These are phyloP conservation scores for Aspergillus unguis DNA, from an alignment of 2,329 filamentous ascomycete species.

Conservation along the genomic window DNA sequence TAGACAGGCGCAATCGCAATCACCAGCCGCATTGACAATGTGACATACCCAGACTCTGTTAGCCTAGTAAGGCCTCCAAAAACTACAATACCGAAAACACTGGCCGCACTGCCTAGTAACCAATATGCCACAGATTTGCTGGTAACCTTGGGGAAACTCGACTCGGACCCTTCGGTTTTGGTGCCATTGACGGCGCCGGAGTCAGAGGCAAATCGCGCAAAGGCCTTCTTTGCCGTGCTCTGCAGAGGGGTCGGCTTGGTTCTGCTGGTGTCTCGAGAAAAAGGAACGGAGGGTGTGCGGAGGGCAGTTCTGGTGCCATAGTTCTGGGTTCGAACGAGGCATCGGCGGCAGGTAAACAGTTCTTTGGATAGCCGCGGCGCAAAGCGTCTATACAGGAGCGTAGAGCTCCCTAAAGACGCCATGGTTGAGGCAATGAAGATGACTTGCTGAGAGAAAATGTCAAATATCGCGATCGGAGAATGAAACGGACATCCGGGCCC, in stretches of 20 bases:
- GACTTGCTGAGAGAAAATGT: slow-evolving; percentile 4
- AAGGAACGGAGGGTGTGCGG: slow-evolving; percentile 31
- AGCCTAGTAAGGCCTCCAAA: slow-evolving; percentile 90
- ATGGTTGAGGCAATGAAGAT: slow-evolving; percentile 21
- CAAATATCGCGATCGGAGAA: slow-evolving; percentile 5
- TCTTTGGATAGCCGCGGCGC: slow-evolving; percentile 37
- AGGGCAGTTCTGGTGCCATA: slow-evolving; percentile 28
- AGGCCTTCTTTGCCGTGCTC: slow-evolving; percentile 26
- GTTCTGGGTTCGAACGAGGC: slow-evolving; percentile 30
- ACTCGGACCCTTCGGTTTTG: slow-evolving; percentile 26
- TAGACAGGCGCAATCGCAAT: neutral
- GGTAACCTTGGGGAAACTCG: slow-evolving; percentile 58
- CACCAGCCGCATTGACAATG: neutral
- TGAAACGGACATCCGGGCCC: slow-evolving; percentile 14
- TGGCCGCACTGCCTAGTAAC: slow-evolving; percentile 85
- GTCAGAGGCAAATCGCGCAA: slow-evolving; percentile 24
- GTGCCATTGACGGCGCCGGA: slow-evolving; percentile 20
- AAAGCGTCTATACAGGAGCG: slow-evolving; percentile 32
- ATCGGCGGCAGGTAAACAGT: slow-evolving; percentile 44
- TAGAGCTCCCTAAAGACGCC: slow-evolving; percentile 32
- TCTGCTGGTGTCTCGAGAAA: slow-evolving; percentile 24
- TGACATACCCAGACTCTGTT: slow-evolving; percentile 81
- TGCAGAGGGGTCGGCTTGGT: slow-evolving; percentile 25
- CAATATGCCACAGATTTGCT: slow-evolving; percentile 82
- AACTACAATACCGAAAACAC: slow-evolving; percentile 95